Evolutionary conservation across 202 grass and related monocot genomes (phyloP).

Genomic region (Schoenoplectus tabernaemontani): DNA sequence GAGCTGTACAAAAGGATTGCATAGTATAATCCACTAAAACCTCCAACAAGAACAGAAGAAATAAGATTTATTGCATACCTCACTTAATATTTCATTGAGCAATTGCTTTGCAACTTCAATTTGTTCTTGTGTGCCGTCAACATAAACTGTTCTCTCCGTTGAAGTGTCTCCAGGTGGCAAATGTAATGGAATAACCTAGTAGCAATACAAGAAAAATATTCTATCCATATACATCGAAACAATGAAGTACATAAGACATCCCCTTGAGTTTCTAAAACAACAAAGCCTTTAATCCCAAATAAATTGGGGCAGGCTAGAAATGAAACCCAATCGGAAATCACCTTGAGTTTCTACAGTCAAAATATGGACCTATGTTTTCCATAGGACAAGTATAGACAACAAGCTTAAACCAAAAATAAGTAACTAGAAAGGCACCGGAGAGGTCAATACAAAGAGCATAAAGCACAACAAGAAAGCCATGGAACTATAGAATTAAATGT

Average conservation of each 20-base stretch:
- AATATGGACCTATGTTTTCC: background rate
- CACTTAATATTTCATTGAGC: constrained; percentile 83
- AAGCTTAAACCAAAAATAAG: background rate
- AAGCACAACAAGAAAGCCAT: background rate
- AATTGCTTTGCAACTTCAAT: constrained; percentile 92
- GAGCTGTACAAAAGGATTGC: constrained; percentile 37
- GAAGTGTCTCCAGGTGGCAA: constrained; percentile 82
- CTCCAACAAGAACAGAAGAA: constrained; percentile 19
- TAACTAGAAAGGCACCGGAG: background rate
- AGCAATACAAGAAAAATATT: constrained; percentile 14
- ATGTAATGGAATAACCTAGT: constrained; percentile 89
- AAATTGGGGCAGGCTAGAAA: too few relatives aligned
- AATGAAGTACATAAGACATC: background rate
- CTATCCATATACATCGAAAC: constrained; percentile 21
- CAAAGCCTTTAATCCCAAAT: too few relatives aligned
- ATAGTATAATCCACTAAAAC: constrained; percentile 29
- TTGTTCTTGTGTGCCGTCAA: constrained; percentile 87
- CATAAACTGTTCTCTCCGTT: constrained; percentile 84
- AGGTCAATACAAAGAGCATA: too few relatives aligned
- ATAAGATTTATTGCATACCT: constrained; percentile 43
- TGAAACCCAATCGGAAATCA: too few relatives aligned
- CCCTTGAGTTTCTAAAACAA: too few relatives aligned
- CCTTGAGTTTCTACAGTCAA: background rate
- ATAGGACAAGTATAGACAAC: background rate
- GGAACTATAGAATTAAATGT: background rate